A percentile compares a stretch with the other conserved stretches of the same genome.
Conservation (phyloP, 2,329 filamentous ascomycete genomes). For the Aspergillus persii region DNA sequence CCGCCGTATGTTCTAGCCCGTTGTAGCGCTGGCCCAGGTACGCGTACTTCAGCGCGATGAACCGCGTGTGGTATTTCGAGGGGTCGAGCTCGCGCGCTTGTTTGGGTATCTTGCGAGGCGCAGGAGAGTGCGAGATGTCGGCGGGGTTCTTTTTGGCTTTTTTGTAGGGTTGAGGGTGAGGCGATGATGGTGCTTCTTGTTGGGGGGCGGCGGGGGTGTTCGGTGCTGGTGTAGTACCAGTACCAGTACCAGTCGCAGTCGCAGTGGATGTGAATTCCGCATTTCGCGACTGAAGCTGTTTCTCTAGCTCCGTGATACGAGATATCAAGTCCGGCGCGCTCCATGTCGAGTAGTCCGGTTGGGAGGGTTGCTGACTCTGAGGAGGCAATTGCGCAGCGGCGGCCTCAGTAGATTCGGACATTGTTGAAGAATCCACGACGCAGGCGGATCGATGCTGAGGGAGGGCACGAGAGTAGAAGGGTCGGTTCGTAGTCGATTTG, state of each 20-base stretch:
- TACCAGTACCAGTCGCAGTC: neutral
- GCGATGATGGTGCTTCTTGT: neutral
- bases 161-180: conserved; percentile 4
- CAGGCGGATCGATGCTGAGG: conserved; percentile 7
- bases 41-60: conserved; percentile 88
- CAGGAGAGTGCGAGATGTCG: conserved; percentile 24
- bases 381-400: conserved; percentile 8
- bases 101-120: conserved; percentile 34
- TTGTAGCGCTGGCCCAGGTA: conserved; percentile 91
- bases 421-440: conserved; percentile 16
- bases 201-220: neutral
- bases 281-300: conserved; percentile 57
- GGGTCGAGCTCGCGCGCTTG: conserved; percentile 66
- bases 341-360: conserved; percentile 63
- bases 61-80: conserved; percentile 75
- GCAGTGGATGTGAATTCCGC: conserved; percentile 28
- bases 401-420: conserved; percentile 20
- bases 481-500: conserved; percentile 7
- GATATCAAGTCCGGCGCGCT: conserved; percentile 66
- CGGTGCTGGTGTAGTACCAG: conserved; percentile 1
- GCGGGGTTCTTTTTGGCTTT: conserved; percentile 17
- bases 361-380: neutral
- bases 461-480: conserved; percentile 9
- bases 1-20: conserved; percentile 83
- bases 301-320: conserved; percentile 66